A percentile compares a stretch with the other conserved stretches of the same genome.
Evolutionary conservation across 371 early-diverging fungal genomes (phyloP).

Genomic region (Saksenaea oblongispora): DNA sequence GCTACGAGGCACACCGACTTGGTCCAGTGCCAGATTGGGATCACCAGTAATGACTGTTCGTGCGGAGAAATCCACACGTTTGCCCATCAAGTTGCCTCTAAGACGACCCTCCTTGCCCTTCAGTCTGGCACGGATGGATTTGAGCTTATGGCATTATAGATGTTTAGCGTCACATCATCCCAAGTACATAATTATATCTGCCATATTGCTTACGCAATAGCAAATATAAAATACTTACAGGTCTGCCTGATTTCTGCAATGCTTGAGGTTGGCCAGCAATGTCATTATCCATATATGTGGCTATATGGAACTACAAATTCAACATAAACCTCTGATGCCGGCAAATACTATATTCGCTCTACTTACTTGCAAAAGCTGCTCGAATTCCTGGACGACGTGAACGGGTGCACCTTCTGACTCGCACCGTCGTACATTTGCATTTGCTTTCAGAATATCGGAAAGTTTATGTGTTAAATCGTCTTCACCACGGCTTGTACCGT

Average conservation of each 20-base stretch:
- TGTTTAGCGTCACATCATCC: not conserved
- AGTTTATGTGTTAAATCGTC: slow-evolving; percentile 99
- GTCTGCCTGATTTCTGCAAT: slow-evolving; percentile 96
- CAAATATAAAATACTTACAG: slow-evolving; percentile 56
- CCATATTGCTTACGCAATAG: not conserved
- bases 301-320: slow-evolving; percentile 84
- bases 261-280: slow-evolving; percentile 97
- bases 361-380: slow-evolving; percentile 84
- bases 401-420: slow-evolving; percentile 97
- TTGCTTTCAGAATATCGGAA: slow-evolving; percentile 97
- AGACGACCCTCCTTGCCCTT: slow-evolving; percentile 99
- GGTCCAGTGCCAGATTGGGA: slow-evolving; percentile 96
- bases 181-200: not conserved
- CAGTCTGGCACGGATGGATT: slow-evolving; percentile 96
- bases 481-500: slow-evolving; percentile 92
- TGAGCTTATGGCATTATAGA: slow-evolving; percentile 57
- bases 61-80: slow-evolving; percentile 99
- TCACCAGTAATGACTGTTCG: slow-evolving; percentile 99
- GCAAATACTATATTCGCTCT: not conserved
- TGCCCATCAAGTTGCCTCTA: slow-evolving; percentile 99
- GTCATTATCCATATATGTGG: slow-evolving; percentile 99
- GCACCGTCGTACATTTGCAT: slow-evolving; percentile 85
- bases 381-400: slow-evolving; percentile 96
- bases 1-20: slow-evolving; percentile 99
- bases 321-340: not conserved